Evolutionary conservation across 192 early-diverging fungal genomes (phyloP).

Genomic region (Chytriomyces hyalinus): DNA sequence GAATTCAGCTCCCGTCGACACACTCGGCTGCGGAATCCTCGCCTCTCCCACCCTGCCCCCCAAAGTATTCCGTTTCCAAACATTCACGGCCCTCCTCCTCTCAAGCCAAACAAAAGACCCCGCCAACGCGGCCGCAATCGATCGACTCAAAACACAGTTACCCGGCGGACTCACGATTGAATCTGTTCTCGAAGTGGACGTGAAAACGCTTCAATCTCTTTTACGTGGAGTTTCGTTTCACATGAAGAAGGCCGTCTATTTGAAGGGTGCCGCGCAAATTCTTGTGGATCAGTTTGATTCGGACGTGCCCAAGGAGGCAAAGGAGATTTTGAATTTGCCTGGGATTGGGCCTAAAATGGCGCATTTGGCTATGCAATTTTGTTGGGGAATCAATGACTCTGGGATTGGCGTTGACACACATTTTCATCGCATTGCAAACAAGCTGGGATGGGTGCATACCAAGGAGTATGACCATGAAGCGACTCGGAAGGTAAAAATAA

Average conservation of each 20-base stretch:
- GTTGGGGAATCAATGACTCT: constrained; percentile 80
- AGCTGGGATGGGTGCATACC: constrained; percentile 91
- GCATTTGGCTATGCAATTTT: constrained; percentile 79
- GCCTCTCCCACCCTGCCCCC: constrained; percentile 55
- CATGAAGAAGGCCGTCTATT: constrained; percentile 79
- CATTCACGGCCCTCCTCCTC: constrained; percentile 82
- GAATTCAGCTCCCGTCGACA: constrained; percentile 79
- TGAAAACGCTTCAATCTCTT: constrained; percentile 72
- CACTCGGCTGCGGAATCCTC: constrained; percentile 83
- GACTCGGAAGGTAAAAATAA: constrained; percentile 61
- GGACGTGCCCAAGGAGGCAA: constrained; percentile 84
- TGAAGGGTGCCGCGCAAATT: constrained; percentile 79
- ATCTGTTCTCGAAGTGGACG: constrained; percentile 64
- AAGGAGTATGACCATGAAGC: constrained; percentile 77
- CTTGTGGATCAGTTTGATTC: constrained; percentile 72
- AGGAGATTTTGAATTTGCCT: constrained; percentile 75
- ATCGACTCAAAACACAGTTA: constrained; percentile 64
- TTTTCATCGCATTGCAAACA: constrained; percentile 87
- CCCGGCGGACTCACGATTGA: constrained; percentile 73
- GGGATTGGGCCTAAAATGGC: constrained; percentile 97
- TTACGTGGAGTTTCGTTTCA: constrained; percentile 85
- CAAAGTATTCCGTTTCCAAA: constrained; percentile 42
- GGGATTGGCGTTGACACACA: constrained; percentile 98
- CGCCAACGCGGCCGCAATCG: constrained; percentile 79
- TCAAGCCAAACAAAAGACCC: constrained; percentile 95